phyloP scores from a whole-genome alignment of 148 eudicot genomes.

The Beta vulgaris region DNA sequence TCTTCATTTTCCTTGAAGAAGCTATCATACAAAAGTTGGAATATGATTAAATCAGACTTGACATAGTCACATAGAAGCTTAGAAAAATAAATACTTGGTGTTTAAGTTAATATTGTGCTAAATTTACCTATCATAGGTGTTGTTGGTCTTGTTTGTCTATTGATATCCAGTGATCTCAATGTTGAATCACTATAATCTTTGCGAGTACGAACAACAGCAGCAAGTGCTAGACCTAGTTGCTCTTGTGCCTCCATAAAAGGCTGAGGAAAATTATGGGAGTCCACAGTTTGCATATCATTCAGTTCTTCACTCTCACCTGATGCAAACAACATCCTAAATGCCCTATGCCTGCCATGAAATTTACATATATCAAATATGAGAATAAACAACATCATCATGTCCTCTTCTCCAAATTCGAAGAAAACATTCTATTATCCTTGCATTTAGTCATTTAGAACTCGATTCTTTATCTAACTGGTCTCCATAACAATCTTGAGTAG shows the following conservation, averaged over 20 bases:
- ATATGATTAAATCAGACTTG: neutral
- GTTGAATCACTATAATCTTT: slow-evolving; percentile 52
- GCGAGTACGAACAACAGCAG: slow-evolving; percentile 67
- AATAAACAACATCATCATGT: neutral
- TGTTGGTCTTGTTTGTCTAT: slow-evolving; percentile 55
- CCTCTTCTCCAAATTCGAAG: too few species aligned
- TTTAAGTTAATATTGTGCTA: neutral
- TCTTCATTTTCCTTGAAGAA: slow-evolving; percentile 58
- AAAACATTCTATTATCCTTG: too few species aligned
- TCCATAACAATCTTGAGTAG: too few species aligned
- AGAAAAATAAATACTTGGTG: neutral
- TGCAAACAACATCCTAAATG: slow-evolving; percentile 69
- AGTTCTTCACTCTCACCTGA: slow-evolving; percentile 81
- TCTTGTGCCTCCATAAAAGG: slow-evolving; percentile 65
- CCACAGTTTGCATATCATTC: slow-evolving; percentile 71
- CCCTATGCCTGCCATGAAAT: slow-evolving; percentile 61
- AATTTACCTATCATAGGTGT: slow-evolving; percentile 67
- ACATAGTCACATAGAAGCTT: neutral
- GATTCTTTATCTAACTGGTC: too few species aligned
- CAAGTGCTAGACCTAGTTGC: slow-evolving; percentile 76
- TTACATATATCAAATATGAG: neutral
- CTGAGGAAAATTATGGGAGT: slow-evolving; percentile 76
- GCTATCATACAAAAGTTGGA: slow-evolving; percentile 24
- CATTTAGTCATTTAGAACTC: too few species aligned
- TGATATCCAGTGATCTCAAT: slow-evolving; percentile 54